Evolutionary conservation across 768 basidiomycete genomes (phyloP), one percentile per base, ranked within the genome.

Genomic region (Leccinellum albellum): DNA sequence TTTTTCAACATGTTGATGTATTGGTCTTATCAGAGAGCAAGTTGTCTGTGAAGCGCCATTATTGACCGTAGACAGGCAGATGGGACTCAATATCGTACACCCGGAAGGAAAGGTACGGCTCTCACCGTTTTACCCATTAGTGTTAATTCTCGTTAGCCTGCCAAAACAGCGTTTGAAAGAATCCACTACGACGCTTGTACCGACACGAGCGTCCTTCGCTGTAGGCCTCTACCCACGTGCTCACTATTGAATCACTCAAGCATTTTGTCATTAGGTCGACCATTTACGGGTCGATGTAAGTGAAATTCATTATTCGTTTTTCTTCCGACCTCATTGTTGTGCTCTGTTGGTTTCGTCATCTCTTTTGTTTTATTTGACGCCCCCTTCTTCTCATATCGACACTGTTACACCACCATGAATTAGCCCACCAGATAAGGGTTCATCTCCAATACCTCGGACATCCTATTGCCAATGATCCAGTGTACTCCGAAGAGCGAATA

Each of bases 371-470:
- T 23, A 17, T 17, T 33, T 10, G 42, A 33, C 10, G 13, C 13
- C 6, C n/a, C 2, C 17, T 31, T 52, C 17, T 31, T 29, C 32
- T 33, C 28, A 33, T 44, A 57, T 56, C 52, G 14, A 58, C 8
- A 24, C 51, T 65, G 51, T 24, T 31, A 56, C 42, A 42, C 47
- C 53, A 49, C 45, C 8, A 52, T 57, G 23, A 40, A 31, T 28
- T 44, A 97, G 94, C 97, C 0, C 97, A 99, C 74, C 97, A 99
- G 73, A 91, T 98, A 56, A 83, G 97, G 50, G 96, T 99, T 3
- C 97, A 99, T 68, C 81, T 99, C 3, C 97, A 98, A 73, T 98
- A 82, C 72, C 83, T 99, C 55, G 97, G 96, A 1, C 77, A 91
- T 67, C 89, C 97, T 0, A 94, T 99, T 60, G 91, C 92, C 12